Percentiles rank a stretch among this genome's conserved stretches.
Evolutionary conservation across 805 yeast species (phyloP).

Genomic region (Torulaspora franciscae): DNA sequence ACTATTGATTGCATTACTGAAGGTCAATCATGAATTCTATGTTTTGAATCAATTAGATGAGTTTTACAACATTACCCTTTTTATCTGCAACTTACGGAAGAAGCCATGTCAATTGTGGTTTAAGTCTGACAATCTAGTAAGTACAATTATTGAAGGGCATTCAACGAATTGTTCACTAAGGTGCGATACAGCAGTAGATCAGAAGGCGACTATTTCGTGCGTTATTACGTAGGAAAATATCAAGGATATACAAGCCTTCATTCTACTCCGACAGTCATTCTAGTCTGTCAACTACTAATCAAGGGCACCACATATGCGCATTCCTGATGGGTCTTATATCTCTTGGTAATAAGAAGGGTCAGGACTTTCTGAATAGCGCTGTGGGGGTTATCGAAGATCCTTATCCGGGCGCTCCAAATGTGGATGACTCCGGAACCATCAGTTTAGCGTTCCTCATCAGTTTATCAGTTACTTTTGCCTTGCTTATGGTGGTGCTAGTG

Average conservation of each 20-base stretch:
- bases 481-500: conserved; percentile 31
- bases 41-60: too few species aligned
- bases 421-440: conserved; percentile 29
- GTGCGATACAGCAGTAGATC: too few species aligned
- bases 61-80: too few species aligned
- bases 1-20: too few species aligned
- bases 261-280: neutral
- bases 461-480: conserved; percentile 34
- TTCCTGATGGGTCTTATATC: conserved; percentile 3
- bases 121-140: too few species aligned
- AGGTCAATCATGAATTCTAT: too few species aligned
- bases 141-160: too few species aligned
- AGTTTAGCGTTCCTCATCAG: conserved; percentile 35
- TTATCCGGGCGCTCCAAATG: conserved; percentile 24
- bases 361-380: conserved; percentile 2
- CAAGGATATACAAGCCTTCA: neutral
- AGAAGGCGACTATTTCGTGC: too few species aligned
- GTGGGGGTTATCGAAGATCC: conserved; percentile 14
- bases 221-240: too few species aligned
- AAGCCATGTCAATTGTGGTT: too few species aligned
- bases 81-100: too few species aligned
- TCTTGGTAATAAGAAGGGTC: conserved; percentile 1
- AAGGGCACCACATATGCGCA: neutral
- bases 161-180: too few species aligned
- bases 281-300: neutral